Base-by-base conservation (phyloP, 1,139 yeast species). In the Saccharomyces hybrid region DNA sequence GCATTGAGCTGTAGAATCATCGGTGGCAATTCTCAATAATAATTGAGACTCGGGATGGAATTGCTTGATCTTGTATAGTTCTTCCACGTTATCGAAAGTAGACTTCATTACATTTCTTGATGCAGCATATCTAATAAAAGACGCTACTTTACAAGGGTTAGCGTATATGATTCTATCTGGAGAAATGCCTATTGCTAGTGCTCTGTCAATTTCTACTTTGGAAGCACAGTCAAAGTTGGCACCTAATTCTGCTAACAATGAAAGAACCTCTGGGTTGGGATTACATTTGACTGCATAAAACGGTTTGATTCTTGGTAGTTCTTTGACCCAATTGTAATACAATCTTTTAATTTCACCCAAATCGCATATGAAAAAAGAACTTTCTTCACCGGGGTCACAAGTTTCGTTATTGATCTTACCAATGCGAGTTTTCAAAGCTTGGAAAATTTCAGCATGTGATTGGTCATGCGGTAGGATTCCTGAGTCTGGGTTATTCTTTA, bases 201-300 rank as follows among this genome's bases (percentile, higher is more conserved):
- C 79, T 52, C 76, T 74, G 58, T 84, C 85, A 65, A 93, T 88
- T 73, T 93, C 99, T 60, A 79, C 78, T 68, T 86, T 84, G 34
- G 97, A 88, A 13, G 98, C 98, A 74, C 99, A 93, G 70, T 93
- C 99, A 69, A 93, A 93, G 57, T 87, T 87, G 54, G 83, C 79
- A 14, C 93, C 95, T 60, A 84, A 70, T 1, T 72, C 60, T 14
- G 81, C 83, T 61, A 93, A 76, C 49, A 78, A 70, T 55, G 74
- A 70, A 59, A 93, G 71, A 16, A 93, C 83, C 56, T 75, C 74
- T 5, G 74, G 61, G 68, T 89, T 84, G 51, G 91, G 88, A 75
- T 93, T 93, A 75, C 98, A 93, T 73, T 93, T 93, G 63, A 93
- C 95, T 26, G 99, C 98, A 72, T 90, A 93, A 70, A 78, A 84